Evolutionary conservation across 768 basidiomycete species (phyloP).

Genomic region (Chiua virens): DNA sequence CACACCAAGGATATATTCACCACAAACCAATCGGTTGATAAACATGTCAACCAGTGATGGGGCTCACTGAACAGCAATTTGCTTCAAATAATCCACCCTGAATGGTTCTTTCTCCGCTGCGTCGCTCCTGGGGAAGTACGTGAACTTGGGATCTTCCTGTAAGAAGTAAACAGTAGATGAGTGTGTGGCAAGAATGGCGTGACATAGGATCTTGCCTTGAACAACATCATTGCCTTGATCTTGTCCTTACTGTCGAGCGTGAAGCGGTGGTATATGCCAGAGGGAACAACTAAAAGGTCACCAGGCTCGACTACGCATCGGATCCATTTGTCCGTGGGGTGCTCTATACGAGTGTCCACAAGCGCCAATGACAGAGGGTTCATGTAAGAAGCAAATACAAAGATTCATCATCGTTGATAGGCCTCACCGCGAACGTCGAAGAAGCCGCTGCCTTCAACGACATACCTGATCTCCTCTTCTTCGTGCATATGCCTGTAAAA

Average conservation of each 20-base stretch:
- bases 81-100: conserved; percentile 58
- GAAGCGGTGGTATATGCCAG: conserved; percentile 94
- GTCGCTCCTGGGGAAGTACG: conserved; percentile 61
- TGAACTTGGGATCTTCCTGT: conserved; percentile 89
- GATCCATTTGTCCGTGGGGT: conserved; percentile 71
- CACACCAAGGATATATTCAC: no score
- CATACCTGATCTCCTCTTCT: conserved; percentile 91
- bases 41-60: no score
- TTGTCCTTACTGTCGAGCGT: conserved; percentile 73
- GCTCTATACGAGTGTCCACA: conserved; percentile 41
- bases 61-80: conserved; percentile 38
- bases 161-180: background rate
- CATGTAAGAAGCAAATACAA: background rate
- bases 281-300: conserved; percentile 81
- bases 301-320: conserved; percentile 70
- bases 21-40: no score
- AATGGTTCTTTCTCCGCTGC: conserved; percentile 65
- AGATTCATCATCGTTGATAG: no score
- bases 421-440: conserved; percentile 82
- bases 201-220: conserved; percentile 53
- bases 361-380: background rate
- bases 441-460: conserved; percentile 79
- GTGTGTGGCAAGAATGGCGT: no score
- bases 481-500: conserved; percentile 79
- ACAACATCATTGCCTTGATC: conserved; percentile 76